Evolutionary conservation across 352 stramenopile genomes (phyloP).

Genomic region (Pythium guiyangense): DNA sequence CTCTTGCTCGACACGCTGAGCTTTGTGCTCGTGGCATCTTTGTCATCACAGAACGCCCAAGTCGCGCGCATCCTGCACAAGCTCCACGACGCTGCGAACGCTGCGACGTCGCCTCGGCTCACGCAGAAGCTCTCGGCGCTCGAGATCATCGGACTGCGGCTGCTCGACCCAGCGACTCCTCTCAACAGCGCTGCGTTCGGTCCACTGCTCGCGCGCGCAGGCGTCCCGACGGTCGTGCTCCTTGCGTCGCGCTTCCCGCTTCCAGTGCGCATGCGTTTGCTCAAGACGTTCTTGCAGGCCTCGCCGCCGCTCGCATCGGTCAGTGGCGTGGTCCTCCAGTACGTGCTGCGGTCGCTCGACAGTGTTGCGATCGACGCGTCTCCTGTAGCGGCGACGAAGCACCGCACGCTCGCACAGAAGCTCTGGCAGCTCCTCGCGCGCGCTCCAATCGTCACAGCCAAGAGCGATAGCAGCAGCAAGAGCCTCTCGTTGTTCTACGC

Average conservation of each 20-base stretch:
- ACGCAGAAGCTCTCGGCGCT: slow-evolving; percentile 28
- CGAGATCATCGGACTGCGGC: slow-evolving; percentile 14
- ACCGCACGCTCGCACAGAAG: slow-evolving; percentile 30
- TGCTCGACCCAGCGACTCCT: slow-evolving; percentile 3
- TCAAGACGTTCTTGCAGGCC: slow-evolving; percentile 8
- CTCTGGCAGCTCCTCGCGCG: slow-evolving; percentile 31
- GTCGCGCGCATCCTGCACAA: slow-evolving; percentile 36
- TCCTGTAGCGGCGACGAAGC: slow-evolving; percentile 30
- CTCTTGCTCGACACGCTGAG: slow-evolving; percentile 31
- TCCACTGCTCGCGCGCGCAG: slow-evolving; percentile 4
- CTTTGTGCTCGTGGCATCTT: slow-evolving; percentile 19
- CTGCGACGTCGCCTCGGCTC: not conserved
- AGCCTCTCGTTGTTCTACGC: slow-evolving; percentile 21
- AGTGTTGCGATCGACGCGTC: slow-evolving; percentile 4
- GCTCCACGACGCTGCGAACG: slow-evolving; percentile 16
- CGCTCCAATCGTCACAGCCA: slow-evolving; percentile 5
- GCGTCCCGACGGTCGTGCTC: slow-evolving; percentile 10
- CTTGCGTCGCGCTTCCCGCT: slow-evolving; percentile 9
- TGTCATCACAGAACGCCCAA: slow-evolving; percentile 1
- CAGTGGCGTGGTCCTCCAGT: slow-evolving; percentile 28
- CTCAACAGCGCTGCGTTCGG: not conserved
- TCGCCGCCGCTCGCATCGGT: slow-evolving; percentile 4
- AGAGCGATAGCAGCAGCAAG: not conserved
- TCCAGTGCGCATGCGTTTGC: slow-evolving; percentile 10
- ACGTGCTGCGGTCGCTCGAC: slow-evolving; percentile 26